These are phyloP conservation scores for Rhodotorula sp. DNA, from an alignment of 1,284 basidiomycete genomes.

Conservation along the genomic window DNA sequence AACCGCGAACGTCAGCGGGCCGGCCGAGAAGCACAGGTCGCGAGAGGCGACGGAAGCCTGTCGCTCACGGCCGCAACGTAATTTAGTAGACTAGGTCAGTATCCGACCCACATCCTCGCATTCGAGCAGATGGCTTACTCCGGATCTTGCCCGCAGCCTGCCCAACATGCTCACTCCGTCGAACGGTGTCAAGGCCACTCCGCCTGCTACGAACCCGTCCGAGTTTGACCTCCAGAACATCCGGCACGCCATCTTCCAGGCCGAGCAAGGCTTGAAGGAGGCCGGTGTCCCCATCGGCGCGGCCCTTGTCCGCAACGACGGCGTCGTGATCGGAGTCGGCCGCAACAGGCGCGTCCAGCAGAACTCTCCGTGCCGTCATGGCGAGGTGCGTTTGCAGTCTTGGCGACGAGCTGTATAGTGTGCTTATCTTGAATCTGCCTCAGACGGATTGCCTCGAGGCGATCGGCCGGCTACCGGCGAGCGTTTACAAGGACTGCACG, in stretches of 20 bases:
- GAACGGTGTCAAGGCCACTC: conserved; percentile 18
- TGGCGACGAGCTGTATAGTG: no score
- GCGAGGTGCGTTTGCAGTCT: conserved; percentile 19
- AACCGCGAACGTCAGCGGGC: no score
- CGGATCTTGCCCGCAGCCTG: no score
- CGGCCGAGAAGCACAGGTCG: no score
- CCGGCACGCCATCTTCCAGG: conserved; percentile 33
- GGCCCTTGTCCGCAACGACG: conserved; percentile 30
- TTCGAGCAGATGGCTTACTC: no score
- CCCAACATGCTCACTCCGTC: conserved; percentile 20
- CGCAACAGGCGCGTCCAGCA: conserved; percentile 38
- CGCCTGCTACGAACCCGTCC: conserved; percentile 10
- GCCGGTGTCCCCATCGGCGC: conserved; percentile 30
- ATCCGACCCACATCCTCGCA: neutral
- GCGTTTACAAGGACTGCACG: conserved; percentile 43
- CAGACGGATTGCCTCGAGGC: conserved; percentile 43
- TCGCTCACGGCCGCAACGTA: no score
- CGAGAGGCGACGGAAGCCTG: no score
- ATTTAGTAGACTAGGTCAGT: neutral
- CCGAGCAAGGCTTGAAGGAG: conserved; percentile 20
- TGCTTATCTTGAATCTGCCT: neutral
- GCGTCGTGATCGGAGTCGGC: conserved; percentile 35
- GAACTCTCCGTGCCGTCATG: conserved; percentile 24
- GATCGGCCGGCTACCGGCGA: conserved; percentile 41
- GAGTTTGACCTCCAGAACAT: conserved; percentile 25